phyloP scores from a whole-genome alignment of 2,329 filamentous ascomycete species.

The Lasiodiplodia sp. region DNA sequence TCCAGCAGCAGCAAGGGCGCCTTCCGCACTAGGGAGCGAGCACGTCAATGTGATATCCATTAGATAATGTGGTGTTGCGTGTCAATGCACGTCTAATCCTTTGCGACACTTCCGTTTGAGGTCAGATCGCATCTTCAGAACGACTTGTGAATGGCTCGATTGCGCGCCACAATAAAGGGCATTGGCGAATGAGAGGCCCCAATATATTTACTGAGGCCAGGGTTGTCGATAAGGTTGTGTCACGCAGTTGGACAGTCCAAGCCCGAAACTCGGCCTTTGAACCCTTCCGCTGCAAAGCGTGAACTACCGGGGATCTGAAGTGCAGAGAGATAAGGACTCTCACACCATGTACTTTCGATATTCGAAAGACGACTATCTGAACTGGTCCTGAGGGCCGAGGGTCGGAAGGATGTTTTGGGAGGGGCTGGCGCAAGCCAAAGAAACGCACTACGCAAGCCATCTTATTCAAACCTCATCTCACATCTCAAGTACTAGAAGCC shows the following conservation, averaged over 20 bases:
- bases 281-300: constrained; percentile 9
- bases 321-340: neutral
- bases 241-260: constrained; percentile 9
- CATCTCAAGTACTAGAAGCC: neutral
- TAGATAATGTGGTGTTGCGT: constrained; percentile 9
- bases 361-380: neutral
- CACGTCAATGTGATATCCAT: neutral
- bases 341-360: neutral
- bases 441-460: no score
- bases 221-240: constrained; percentile 22
- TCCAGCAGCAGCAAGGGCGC: neutral
- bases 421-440: no score
- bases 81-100: constrained; percentile 6
- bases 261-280: neutral
- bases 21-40: neutral
- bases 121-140: neutral
- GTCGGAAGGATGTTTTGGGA: no score
- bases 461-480: neutral
- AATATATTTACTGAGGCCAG: neutral
- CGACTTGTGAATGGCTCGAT: neutral
- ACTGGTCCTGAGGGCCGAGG: neutral
- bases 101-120: neutral
- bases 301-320: neutral
- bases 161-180: neutral
- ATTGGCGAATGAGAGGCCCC: constrained; percentile 6